Evolutionary conservation across 768 basidiomycete species (phyloP).

Genomic region (Lactifluus pinguis): DNA sequence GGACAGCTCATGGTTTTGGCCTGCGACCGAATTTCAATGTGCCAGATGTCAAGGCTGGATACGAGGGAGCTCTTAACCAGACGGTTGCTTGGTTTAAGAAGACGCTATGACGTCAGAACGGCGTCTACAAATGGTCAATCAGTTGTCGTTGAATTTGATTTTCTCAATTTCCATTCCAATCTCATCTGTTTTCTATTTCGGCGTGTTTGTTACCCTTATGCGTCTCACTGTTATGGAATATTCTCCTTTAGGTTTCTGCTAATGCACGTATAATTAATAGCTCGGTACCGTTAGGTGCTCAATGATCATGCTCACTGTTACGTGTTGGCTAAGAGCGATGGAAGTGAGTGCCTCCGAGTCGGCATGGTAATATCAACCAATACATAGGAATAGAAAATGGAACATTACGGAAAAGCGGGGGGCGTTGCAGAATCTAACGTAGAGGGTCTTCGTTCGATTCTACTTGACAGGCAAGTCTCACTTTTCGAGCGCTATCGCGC

Average conservation of each 20-base stretch:
- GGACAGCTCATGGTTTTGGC: slow-evolving; percentile 42
- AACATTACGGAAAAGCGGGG: slow-evolving; percentile 22
- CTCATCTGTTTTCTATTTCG: neutral
- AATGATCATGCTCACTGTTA: too few relatives aligned
- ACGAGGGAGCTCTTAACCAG: slow-evolving; percentile 36
- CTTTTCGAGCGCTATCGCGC: slow-evolving; percentile 94
- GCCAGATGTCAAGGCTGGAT: slow-evolving; percentile 36
- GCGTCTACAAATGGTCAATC: neutral
- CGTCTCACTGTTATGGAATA: neutral
- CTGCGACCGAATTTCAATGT: slow-evolving; percentile 36
- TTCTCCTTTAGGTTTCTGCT: too few relatives aligned
- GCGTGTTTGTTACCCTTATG: neutral
- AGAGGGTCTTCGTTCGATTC: slow-evolving; percentile 43
- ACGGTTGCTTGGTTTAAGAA: slow-evolving; percentile 35
- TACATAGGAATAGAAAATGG: too few relatives aligned
- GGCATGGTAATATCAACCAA: too few relatives aligned
- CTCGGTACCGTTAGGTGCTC: too few relatives aligned
- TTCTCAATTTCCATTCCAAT: neutral
- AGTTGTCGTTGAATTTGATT: too few relatives aligned
- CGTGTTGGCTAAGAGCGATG: too few relatives aligned
- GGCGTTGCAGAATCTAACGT: slow-evolving; percentile 42
- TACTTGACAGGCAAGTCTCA: slow-evolving; percentile 58
- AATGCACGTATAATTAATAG: too few relatives aligned
- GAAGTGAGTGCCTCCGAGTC: too few relatives aligned
- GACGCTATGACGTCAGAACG: slow-evolving; percentile 23